Percentiles rank a stretch among this genome's conserved stretches.
phyloP scores from a whole-genome alignment of 2,329 filamentous ascomycete species.

The Penicillium glabrum region DNA sequence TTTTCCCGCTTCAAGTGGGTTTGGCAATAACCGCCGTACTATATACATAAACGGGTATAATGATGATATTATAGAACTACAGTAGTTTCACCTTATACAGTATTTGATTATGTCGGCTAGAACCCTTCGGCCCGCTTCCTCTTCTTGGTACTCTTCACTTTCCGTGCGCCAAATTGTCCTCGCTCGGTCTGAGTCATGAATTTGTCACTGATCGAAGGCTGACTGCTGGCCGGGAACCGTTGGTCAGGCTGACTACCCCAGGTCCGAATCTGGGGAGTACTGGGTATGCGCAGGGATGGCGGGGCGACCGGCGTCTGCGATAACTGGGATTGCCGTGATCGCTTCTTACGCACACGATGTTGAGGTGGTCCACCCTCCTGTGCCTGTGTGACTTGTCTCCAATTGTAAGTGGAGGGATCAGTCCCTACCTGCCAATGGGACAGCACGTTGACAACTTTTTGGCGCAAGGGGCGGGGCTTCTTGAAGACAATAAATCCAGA shows the following conservation, averaged over 20 bases:
- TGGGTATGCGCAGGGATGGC: constrained; percentile 22
- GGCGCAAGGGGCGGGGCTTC: constrained; percentile 17
- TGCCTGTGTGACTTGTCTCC: constrained; percentile 26
- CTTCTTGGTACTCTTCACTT: constrained; percentile 35
- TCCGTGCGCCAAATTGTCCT: constrained; percentile 39
- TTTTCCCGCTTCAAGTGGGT: neutral
- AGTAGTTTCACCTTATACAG: neutral
- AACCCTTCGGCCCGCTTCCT: constrained; percentile 45
- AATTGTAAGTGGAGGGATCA: constrained; percentile 36
- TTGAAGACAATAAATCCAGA: constrained; percentile 32
- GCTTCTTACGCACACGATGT: constrained; percentile 28
- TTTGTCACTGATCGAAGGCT: constrained; percentile 31
- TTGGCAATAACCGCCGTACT: neutral
- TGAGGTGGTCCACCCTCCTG: constrained; percentile 22
- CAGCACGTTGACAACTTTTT: constrained; percentile 29
- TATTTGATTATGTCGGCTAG: constrained; percentile 18
- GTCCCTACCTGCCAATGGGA: constrained; percentile 37
- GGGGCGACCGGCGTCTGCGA: constrained; percentile 11
- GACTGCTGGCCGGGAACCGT: constrained; percentile 32
- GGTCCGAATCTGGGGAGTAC: constrained; percentile 23
- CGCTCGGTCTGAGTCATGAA: constrained; percentile 45
- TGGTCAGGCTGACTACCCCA: constrained; percentile 36
- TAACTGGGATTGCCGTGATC: constrained; percentile 8
- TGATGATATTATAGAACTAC: neutral
- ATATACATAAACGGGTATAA: neutral